Base-by-base conservation (phyloP, 306 rosid genomes). In the Purshia tridentata region DNA sequence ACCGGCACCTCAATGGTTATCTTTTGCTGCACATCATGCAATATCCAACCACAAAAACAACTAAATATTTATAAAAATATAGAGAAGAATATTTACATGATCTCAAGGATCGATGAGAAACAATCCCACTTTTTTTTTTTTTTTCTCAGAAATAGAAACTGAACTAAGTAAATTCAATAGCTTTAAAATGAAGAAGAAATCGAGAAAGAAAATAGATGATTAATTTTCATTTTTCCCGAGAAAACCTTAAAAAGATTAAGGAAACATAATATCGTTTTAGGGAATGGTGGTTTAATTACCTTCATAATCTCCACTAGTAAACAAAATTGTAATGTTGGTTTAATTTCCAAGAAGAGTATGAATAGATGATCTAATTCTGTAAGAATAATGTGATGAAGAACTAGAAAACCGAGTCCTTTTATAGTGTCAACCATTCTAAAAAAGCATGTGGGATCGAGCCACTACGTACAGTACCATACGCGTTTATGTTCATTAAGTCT, bases 1-100 rank as follows among this genome's bases (percentile, higher is more conserved):
- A 80, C 44, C 68, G 68, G 49, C 72, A 53, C 75, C 23, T 69
- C 83, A 53, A 80, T 80, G 45, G 53, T 61, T 54, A 80, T 70
- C 72, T 74, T 74, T 74, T 61, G 79, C 83, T 74, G 58, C 65
- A 74, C 19, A 39, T 60, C 65, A 37, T 13, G 20, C 63, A 50
- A 29, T 29, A 29, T 6, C 56, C 41, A 37, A 61, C 5, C 8
- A 22, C 19, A 22, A 23, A 54, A 19, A 20, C 10, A 55, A 58
- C 42, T 29, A 29, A 29, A 57, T 12, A 11, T 29, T 29, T 29
- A 29, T 2, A 29, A 29, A 29, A 29, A 29, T 29, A 29, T 29
- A 29, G 35, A 29, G 35, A 29, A 29, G 35, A 29, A 1, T 29
- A 29, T 1, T 29, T 1, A 29, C 35, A 29, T 29, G 35, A 29